Base-by-base conservation (phyloP, 179 eudicot genomes). In the Spergularia azorica region DNA sequence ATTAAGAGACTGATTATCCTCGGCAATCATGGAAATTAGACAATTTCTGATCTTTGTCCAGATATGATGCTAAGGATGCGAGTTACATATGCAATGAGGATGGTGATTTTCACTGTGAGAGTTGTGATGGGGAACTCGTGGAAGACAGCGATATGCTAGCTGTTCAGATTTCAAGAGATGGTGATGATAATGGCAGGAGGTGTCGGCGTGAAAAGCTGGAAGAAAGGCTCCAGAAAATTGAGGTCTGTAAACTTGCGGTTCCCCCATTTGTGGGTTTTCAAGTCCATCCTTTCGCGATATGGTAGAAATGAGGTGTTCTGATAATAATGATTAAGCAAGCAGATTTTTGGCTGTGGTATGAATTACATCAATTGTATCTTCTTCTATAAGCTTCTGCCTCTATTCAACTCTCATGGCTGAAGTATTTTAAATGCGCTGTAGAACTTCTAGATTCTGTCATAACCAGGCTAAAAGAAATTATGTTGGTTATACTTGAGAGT, bases 111-210 rank as follows among this genome's bases (percentile, higher is more conserved):
- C 98, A 90, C 75, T 94, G 98, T 76, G 98, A 94, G 73, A 87
- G 81, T 74, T 94, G 98, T 79, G 80, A 94, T 73, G 97, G 91
- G 61, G 92, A 87, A 75, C 88, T 94, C 51, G 91, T 90, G 62
- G 98, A 92, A 51, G 97, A 89, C 87, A 86, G 91, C 83, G 97
- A 92, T 82, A 92, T 89, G 82, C 67, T 92, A 76, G 98, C 92
- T 72, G 90, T 86, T 77, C 92, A 92, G 83, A 97, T 90, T 63
- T 61, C 81, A 81, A 94, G 94, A 76, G 95, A 94, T 81, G 95
- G 90, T 67, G 97, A 94, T 89, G 97, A 89, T 79, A 92, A 94
- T 83, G 97, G 90, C n/a, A 90, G 96, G 80, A 87, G 91, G 76
- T 83, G 96, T 17, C 88, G 92, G 0, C 92, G 90, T 80, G 97